Conservation (phyloP, 1,284 basidiomycete genomes). For the Xerocomus minutiporus region DNA sequence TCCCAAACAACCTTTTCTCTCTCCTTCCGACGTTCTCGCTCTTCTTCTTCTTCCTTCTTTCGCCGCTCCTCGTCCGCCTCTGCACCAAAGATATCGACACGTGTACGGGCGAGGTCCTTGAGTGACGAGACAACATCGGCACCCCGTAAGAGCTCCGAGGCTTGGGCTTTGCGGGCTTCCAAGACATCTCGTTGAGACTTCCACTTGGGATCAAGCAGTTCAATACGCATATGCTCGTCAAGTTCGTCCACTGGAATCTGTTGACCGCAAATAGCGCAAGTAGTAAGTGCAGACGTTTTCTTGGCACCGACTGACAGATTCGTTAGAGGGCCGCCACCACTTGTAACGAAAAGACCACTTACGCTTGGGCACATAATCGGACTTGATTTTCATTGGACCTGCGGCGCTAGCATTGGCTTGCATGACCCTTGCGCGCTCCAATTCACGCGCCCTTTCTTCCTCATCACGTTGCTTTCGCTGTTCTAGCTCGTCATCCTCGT, state of each 20-base stretch:
- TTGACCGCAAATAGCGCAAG: slow-evolving; percentile 91
- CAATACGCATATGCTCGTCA: slow-evolving; percentile 97
- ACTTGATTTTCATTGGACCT: slow-evolving; percentile 93
- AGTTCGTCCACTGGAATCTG: slow-evolving; percentile 93
- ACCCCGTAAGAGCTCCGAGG: slow-evolving; percentile 82
- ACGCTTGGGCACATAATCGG: slow-evolving; percentile 95
- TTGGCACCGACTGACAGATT: slow-evolving; percentile 56
- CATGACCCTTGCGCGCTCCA: slow-evolving; percentile 72
- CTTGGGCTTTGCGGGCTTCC: slow-evolving; percentile 86
- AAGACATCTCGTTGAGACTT: slow-evolving; percentile 87
- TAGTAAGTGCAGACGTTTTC: slow-evolving; percentile 73
- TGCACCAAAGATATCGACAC: slow-evolving; percentile 93
- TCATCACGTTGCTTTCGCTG: slow-evolving; percentile 67
- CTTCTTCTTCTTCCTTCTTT: slow-evolving; percentile 81
- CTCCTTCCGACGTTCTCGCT: slow-evolving; percentile 72
- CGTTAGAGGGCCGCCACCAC: slow-evolving; percentile 2
- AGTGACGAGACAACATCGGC: slow-evolving; percentile 91
- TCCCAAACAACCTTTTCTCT: slow-evolving; percentile 94
- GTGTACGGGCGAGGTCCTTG: slow-evolving; percentile 83
- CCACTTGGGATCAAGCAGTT: slow-evolving; percentile 95
- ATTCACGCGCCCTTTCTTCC: slow-evolving; percentile 71
- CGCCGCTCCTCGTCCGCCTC: slow-evolving; percentile 85
- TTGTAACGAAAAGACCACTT: slow-evolving; percentile 32
- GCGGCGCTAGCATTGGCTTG: slow-evolving; percentile 74
- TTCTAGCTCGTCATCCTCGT: slow-evolving; percentile 66